Percentiles rank a stretch among this genome's conserved stretches.
phyloP scores from a whole-genome alignment of 2,329 filamentous ascomycete genomes.

The Ophiostoma montium region DNA sequence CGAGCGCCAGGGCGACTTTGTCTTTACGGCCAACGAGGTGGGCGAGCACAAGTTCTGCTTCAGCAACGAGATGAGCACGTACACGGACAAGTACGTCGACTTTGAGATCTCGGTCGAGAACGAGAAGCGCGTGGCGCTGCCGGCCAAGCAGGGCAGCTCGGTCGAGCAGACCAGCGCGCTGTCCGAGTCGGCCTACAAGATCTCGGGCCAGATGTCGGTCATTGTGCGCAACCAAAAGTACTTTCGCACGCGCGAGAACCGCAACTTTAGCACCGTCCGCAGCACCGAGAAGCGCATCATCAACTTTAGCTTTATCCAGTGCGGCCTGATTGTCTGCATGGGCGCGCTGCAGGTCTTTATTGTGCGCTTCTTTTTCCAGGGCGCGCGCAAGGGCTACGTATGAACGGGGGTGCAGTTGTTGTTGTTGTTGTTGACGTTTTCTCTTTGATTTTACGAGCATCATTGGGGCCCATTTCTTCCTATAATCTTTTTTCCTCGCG shows the following conservation, averaged over 20 bases:
- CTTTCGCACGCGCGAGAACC: constrained; percentile 96
- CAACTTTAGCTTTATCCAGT: constrained; percentile 93
- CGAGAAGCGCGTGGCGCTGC: constrained; percentile 66
- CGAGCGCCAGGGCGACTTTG: constrained; percentile 91
- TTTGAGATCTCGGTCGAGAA: constrained; percentile 97
- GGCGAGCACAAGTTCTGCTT: constrained; percentile 98
- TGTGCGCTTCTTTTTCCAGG: constrained; percentile 97
- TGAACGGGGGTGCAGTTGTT: constrained; percentile 23
- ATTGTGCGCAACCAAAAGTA: constrained; percentile 98
- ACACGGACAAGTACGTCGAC: constrained; percentile 93
- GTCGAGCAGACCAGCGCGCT: constrained; percentile 80
- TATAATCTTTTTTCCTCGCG: not conserved
- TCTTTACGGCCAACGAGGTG: constrained; percentile 77
- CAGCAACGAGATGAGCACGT: constrained; percentile 96
- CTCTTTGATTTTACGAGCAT: no score
- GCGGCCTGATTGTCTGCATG: constrained; percentile 85
- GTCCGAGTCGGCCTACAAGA: constrained; percentile 90
- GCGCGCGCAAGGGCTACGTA: constrained; percentile 56
- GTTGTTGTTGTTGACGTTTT: not conserved
- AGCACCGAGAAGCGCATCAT: constrained; percentile 94
- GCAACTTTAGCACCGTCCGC: constrained; percentile 94
- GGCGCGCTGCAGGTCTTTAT: constrained; percentile 93
- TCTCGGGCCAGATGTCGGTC: constrained; percentile 83
- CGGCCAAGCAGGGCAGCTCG: constrained; percentile 74
- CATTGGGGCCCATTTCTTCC: no score